Evolutionary conservation across 78 protist genomes (phyloP), one percentile per base, ranked within the genome.

Genomic region (Carpediemonas membranifera): DNA sequence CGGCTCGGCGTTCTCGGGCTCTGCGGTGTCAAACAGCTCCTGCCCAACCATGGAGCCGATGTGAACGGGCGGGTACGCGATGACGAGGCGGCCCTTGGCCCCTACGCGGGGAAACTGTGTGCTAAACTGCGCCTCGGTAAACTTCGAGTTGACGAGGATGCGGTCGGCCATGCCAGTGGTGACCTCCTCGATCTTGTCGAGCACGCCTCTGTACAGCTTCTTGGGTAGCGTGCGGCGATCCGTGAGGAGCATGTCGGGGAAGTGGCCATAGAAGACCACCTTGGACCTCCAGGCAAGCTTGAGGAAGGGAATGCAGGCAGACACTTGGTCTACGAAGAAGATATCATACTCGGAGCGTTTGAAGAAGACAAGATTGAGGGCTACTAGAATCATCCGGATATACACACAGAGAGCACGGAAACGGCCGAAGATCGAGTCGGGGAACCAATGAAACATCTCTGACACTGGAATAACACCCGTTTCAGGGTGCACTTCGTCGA

Each of bases 181-280:
- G 5, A 13, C 0, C 71, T 89, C 97, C 76, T 95, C 99, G 44
- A 91, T 43, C 19, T 16, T 36, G 70, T 95, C 97, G 30, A 95
- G 65, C 31, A 93, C 93, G 3, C n/a, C 0, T 1, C 99, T 70
- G 71, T 95, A 95, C 15, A 80, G n/a, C n/a, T n/a, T n/a, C n/a
- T n/a, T n/a, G n/a, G n/a, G n/a, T n/a, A n/a, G n/a, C n/a, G n/a
- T n/a, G n/a, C n/a, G n/a, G n/a, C n/a, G n/a, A n/a, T n/a, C n/a
- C n/a, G n/a, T n/a, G n/a, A 72, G 71, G 30, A 82, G 68, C 73
- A 62, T 51, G 72, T 94, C 98, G 1, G 98, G 98, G 68, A 84
- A 89, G 75, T 95, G 99, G 77, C 99, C 93, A 73, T 95, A 95
- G 71, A 93, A 95, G 44, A 90, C 3, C 15, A 58, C 83, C 71